These are phyloP conservation scores for Metarhizium humberi DNA, from an alignment of 2,329 filamentous ascomycete species.

Conservation along the genomic window DNA sequence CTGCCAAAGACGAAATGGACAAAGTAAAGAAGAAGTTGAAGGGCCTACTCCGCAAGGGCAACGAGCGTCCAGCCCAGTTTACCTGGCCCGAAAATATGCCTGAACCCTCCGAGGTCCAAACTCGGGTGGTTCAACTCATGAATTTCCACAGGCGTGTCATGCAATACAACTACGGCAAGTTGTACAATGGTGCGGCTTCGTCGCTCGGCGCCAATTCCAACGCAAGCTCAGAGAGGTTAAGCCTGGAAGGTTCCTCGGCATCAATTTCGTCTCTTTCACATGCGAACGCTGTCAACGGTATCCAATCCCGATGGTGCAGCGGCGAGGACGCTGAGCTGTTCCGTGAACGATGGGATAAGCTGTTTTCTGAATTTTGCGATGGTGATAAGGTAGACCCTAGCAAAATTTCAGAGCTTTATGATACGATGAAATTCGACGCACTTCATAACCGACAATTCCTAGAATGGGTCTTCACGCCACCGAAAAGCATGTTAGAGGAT, in stretches of 20 bases:
- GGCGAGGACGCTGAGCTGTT: constrained; percentile 93
- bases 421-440: constrained; percentile 99
- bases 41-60: constrained; percentile 81
- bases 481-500: constrained; percentile 67
- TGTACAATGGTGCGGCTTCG: constrained; percentile 58
- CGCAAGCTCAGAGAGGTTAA: constrained; percentile 36
- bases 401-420: constrained; percentile 96
- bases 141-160: constrained; percentile 94
- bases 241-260: constrained; percentile 29
- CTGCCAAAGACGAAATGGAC: constrained; percentile 98
- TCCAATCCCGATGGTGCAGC: constrained; percentile 92
- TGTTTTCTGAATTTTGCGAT: constrained; percentile 94
- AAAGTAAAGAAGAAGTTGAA: constrained; percentile 99
- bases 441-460: constrained; percentile 93
- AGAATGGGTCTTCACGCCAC: constrained; percentile 94
- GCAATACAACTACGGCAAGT: constrained; percentile 82
- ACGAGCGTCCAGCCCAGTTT: constrained; percentile 87
- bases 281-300: constrained; percentile 53
- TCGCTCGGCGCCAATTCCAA: constrained; percentile 51
- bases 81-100: constrained; percentile 96
- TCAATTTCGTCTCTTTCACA: constrained; percentile 45
- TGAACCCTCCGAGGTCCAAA: constrained; percentile 87
- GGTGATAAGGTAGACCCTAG: constrained; percentile 96
- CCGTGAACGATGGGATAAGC: constrained; percentile 94
- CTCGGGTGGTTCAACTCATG: constrained; percentile 89